These are phyloP conservation scores for Diaporthe caulivora DNA, from an alignment of 2,329 filamentous ascomycete species.

Conservation along the genomic window DNA sequence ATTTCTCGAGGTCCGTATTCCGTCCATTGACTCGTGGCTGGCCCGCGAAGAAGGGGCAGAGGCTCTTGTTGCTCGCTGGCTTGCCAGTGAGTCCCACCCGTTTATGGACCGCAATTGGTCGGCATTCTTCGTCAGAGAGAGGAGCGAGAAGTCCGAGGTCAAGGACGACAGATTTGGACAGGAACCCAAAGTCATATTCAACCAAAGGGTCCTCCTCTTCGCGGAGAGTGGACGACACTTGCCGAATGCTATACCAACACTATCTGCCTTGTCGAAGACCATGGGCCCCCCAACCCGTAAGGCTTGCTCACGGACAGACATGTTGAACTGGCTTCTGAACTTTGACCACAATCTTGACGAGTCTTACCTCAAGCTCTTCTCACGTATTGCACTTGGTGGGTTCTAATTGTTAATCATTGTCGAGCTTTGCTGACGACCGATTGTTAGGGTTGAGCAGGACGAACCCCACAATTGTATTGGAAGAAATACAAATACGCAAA, in stretches of 20 bases:
- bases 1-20: slow-evolving; percentile 68
- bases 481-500: slow-evolving; percentile 59
- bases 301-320: slow-evolving; percentile 41
- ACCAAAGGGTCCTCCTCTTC: slow-evolving; percentile 66
- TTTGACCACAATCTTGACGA: slow-evolving; percentile 58
- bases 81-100: slow-evolving; percentile 53
- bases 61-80: slow-evolving; percentile 56
- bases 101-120: slow-evolving; percentile 62
- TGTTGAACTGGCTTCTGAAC: slow-evolving; percentile 68
- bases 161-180: slow-evolving; percentile 49
- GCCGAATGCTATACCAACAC: slow-evolving; percentile 11
- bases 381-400: slow-evolving; percentile 67
- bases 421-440: not conserved
- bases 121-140: slow-evolving; percentile 58
- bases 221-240: slow-evolving; percentile 64
- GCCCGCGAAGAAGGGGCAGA: slow-evolving; percentile 49
- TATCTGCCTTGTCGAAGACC: slow-evolving; percentile 42
- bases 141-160: slow-evolving; percentile 52
- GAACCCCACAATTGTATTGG: slow-evolving; percentile 58
- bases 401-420: not conserved
- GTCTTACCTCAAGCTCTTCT: slow-evolving; percentile 68
- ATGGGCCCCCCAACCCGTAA: slow-evolving; percentile 42
- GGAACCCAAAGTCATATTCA: slow-evolving; percentile 48
- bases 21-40: slow-evolving; percentile 50
- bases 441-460: slow-evolving; percentile 65